Base-by-base conservation (phyloP, 2,329 filamentous ascomycete genomes). In the Ceratocystis variospora region DNA sequence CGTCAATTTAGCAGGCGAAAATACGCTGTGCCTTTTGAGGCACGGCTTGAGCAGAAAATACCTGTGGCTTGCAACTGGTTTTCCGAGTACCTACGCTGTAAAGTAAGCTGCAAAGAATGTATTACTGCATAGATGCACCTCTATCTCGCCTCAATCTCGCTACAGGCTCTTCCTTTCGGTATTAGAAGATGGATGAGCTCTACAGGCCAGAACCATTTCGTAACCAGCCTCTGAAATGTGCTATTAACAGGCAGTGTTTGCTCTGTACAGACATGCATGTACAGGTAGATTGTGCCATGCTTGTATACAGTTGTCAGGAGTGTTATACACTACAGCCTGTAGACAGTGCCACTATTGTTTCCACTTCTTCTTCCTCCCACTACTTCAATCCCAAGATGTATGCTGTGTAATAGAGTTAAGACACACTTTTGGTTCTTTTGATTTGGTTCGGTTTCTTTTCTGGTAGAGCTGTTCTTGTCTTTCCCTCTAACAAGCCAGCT, bases 401-500 rank as follows among this genome's bases (percentile, higher is more conserved):
- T 57, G 53, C 28, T 33, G 10, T 57, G 53, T 28, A 57, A 57
- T 50, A 22, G n/a, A 22, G 22, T 12, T 22, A 50, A 19, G 8
- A 19, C 48, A 50, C n/a, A 7, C 48, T 22, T 50, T 19, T 50
- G 46, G 19, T 22, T 48, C 46, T 48, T 48, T 48, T 48, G 46
- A 19, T 22, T n/a, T n/a, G 46, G 19, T 17, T 48, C 46, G 17
- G 17, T n/a, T 50, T 50, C 48, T 50, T 41, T 41, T 3, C 10
- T 41, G 37, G 37, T 41, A 41, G 10, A 41, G 37, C 37, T 41
- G 10, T 41, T 15, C 37, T 41, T 41, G 37, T 57, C 53, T 57
- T n/a, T 33, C 31, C 53, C 31, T 57, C 53, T 57, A 57, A 57
- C 53, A 57, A 57, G 53, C 53, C 22, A 57, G 53, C 22, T 57